Evolutionary conservation across 1,139 yeast genomes (phyloP).

Genomic region (Groenewaldozyma sp.): DNA sequence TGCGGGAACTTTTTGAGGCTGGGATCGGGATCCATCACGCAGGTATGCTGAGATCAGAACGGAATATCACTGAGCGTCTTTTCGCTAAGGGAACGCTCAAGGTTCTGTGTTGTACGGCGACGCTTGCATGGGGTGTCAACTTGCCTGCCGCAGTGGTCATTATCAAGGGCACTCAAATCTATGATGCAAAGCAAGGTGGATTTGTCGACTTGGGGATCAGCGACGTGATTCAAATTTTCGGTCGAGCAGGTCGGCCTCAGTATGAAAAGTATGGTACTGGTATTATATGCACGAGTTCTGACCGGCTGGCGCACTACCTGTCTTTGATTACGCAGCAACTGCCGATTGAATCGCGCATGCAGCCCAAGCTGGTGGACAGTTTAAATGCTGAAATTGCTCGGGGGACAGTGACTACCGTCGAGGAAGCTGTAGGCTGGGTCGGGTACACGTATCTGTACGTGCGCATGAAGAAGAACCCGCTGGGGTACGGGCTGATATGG

Average conservation of each 20-base stretch:
- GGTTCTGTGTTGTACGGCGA: slow-evolving; percentile 92
- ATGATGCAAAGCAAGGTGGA: slow-evolving; percentile 93
- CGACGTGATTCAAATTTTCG: slow-evolving; percentile 95
- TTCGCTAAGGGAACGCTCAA: slow-evolving; percentile 79
- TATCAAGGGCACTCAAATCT: slow-evolving; percentile 91
- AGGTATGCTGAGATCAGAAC: slow-evolving; percentile 86
- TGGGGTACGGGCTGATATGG: slow-evolving; percentile 90
- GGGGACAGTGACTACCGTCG: slow-evolving; percentile 91
- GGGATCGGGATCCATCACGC: slow-evolving; percentile 98
- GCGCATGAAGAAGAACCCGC: slow-evolving; percentile 89
- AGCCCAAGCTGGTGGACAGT: slow-evolving; percentile 76
- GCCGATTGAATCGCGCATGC: slow-evolving; percentile 83
- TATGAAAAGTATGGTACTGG: slow-evolving; percentile 91
- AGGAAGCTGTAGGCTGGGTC: slow-evolving; percentile 92
- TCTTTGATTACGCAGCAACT: slow-evolving; percentile 87
- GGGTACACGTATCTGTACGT: slow-evolving; percentile 94
- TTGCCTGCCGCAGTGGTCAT: slow-evolving; percentile 97
- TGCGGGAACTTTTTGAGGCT: slow-evolving; percentile 65
- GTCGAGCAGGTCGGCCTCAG: slow-evolving; percentile 99
- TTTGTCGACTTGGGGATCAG: slow-evolving; percentile 88
- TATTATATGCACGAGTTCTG: slow-evolving; percentile 75
- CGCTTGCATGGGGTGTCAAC: slow-evolving; percentile 99
- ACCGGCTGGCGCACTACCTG: slow-evolving; percentile 75
- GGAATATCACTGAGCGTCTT: slow-evolving; percentile 83
- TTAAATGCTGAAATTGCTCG: slow-evolving; percentile 91